Evolutionary conservation across 1,139 yeast genomes (phyloP).

Genomic region (Sugiyamaella sp.): DNA sequence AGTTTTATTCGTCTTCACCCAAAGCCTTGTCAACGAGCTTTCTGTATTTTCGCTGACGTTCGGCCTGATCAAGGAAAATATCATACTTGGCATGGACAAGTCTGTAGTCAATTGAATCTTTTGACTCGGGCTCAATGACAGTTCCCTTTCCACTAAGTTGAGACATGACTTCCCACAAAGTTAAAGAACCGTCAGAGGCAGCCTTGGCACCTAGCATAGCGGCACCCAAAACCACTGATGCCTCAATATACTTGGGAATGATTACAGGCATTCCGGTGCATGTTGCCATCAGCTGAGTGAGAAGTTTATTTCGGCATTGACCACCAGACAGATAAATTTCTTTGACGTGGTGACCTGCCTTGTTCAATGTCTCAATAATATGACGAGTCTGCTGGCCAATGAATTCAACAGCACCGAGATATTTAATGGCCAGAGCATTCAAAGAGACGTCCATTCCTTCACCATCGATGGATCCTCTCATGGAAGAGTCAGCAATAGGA

Average conservation of each 20-base stretch:
- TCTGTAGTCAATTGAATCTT: conserved; percentile 63
- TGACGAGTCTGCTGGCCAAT: conserved; percentile 98
- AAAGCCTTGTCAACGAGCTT: conserved; percentile 57
- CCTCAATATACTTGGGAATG: conserved; percentile 92
- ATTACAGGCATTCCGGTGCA: conserved; percentile 92
- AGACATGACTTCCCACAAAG: conserved; percentile 84
- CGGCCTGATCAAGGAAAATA: conserved; percentile 85
- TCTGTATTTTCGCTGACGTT: conserved; percentile 76
- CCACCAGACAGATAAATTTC: conserved; percentile 94
- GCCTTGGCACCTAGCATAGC: conserved; percentile 96
- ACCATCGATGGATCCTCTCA: conserved; percentile 94
- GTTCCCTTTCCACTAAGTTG: conserved; percentile 81
- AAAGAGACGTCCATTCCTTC: conserved; percentile 87
- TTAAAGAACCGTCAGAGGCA: conserved; percentile 47
- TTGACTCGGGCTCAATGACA: conserved; percentile 68
- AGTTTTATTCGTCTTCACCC: conserved; percentile 26
- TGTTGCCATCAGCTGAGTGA: conserved; percentile 89
- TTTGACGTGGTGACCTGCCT: conserved; percentile 73
- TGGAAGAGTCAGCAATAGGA: conserved; percentile 90
- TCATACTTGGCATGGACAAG: conserved; percentile 77
- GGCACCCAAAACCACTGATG: conserved; percentile 95
- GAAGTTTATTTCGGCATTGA: conserved; percentile 87
- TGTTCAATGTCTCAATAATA: conserved; percentile 81
- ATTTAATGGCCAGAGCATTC: conserved; percentile 80
- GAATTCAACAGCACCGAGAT: conserved; percentile 93